Evolutionary conservation across 371 early-diverging fungal genomes (phyloP).

Genomic region (Zancudomyces culisetae): DNA sequence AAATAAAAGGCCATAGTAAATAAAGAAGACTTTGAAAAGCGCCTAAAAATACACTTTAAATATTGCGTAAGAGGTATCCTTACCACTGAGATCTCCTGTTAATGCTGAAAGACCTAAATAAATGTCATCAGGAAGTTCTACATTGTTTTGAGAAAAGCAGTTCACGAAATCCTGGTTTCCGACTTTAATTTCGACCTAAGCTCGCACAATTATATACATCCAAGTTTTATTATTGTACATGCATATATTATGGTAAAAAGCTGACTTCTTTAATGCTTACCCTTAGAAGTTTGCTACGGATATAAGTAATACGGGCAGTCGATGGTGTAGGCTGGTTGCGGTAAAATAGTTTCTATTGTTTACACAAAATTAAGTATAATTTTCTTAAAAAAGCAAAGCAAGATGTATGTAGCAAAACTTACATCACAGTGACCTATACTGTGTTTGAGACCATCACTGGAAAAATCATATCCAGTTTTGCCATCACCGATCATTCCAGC

Average conservation of each 20-base stretch:
- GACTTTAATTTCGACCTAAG: conserved; percentile 31
- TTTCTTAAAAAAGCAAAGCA: not conserved
- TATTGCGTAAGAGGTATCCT: no score
- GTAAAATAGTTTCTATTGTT: conserved; percentile 36
- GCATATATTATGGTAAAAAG: not conserved
- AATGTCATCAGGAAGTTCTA: conserved; percentile 45
- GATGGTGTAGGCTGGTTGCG: conserved; percentile 43
- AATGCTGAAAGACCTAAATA: conserved; percentile 80
- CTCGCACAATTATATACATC: conserved; percentile 6
- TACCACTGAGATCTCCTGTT: conserved; percentile 79
- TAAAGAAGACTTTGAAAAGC: no score
- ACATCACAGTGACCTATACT: conserved; percentile 48
- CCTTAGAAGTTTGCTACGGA: conserved; percentile 41
- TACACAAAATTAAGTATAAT: conserved; percentile 2
- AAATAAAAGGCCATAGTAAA: no score
- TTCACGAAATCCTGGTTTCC: conserved; percentile 51
- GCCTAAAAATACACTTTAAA: no score
- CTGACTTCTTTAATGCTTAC: no score
- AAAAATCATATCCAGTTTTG: conserved; percentile 51
- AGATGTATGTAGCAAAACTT: not conserved
- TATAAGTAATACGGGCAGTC: conserved; percentile 56
- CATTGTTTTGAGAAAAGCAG: conserved; percentile 59
- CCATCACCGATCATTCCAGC: conserved; percentile 89
- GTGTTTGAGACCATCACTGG: conserved; percentile 56
- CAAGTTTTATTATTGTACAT: not conserved